Conservation (phyloP, 768 basidiomycete species). For the Lactifluus echinatus region DNA sequence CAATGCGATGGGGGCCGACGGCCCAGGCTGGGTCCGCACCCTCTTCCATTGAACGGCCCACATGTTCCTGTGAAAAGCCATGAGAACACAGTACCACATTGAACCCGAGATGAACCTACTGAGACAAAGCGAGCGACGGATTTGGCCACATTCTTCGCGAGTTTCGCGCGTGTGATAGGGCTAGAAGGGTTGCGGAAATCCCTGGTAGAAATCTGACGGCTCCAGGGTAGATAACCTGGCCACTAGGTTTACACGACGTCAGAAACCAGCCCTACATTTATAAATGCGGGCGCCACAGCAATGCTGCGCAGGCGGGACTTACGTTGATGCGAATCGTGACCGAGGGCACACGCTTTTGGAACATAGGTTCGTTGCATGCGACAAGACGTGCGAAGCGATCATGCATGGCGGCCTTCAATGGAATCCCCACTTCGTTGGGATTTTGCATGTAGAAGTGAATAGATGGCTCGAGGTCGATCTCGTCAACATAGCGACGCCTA, state of each 20-base stretch:
- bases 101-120: slow-evolving; percentile 29
- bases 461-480: slow-evolving; percentile 51
- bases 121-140: slow-evolving; percentile 60
- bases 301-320: slow-evolving; percentile 19
- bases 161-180: slow-evolving; percentile 64
- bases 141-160: slow-evolving; percentile 74
- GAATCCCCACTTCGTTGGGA: slow-evolving; percentile 50
- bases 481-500: slow-evolving; percentile 37
- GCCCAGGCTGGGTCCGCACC: slow-evolving; percentile 53
- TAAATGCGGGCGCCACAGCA: slow-evolving; percentile 8
- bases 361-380: slow-evolving; percentile 55
- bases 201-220: slow-evolving; percentile 71
- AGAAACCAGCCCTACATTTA: slow-evolving; percentile 8
- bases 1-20: slow-evolving; percentile 48
- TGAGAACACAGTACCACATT: background rate
- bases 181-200: slow-evolving; percentile 70
- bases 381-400: slow-evolving; percentile 46
- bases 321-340: slow-evolving; percentile 72
- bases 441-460: slow-evolving; percentile 52
- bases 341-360: slow-evolving; percentile 62
- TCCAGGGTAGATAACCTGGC: slow-evolving; percentile 74
- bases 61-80: slow-evolving; percentile 35
- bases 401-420: slow-evolving; percentile 52
- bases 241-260: slow-evolving; percentile 38
- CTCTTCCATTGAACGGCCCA: slow-evolving; percentile 48